Conservation (phyloP, 257 asterid genomes). For the Anisodus tanguticus region DNA sequence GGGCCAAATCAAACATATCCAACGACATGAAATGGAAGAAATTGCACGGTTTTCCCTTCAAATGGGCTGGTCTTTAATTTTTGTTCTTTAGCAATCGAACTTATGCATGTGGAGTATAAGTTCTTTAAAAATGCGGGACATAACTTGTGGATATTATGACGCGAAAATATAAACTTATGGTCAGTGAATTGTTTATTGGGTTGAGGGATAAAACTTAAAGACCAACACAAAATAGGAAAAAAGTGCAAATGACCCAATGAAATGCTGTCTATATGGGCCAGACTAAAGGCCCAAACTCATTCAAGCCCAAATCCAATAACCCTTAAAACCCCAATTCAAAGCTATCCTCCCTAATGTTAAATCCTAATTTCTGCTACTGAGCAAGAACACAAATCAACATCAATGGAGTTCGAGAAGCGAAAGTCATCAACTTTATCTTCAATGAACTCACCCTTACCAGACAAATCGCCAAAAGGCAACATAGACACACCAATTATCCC, state of each 20-base stretch:
- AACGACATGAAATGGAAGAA: no score
- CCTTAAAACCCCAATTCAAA: neutral
- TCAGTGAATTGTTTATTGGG: no score
- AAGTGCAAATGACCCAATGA: no score
- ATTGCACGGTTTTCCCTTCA: no score
- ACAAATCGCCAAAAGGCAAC: constrained; percentile 89
- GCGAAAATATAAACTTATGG: no score
- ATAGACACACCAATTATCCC: constrained; percentile 80
- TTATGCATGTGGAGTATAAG: no score
- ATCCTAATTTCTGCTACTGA: constrained; percentile 2
- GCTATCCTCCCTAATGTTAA: neutral
- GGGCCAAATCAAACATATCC: neutral
- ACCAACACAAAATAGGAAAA: no score
- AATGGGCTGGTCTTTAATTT: no score
- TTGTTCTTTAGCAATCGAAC: no score
- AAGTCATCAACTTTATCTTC: constrained; percentile 68
- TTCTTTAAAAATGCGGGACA: no score
- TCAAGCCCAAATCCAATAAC: neutral
- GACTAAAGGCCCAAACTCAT: neutral
- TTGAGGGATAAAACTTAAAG: no score
- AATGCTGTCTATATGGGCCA: neutral
- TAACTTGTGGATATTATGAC: no score
- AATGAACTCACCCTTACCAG: constrained; percentile 74
- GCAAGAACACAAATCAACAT: neutral
- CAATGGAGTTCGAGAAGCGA: constrained; percentile 79